Evolutionary conservation across 305 asterid genomes (phyloP), one percentile per base, ranked within the genome.

Genomic region (Petunia hybrid): DNA sequence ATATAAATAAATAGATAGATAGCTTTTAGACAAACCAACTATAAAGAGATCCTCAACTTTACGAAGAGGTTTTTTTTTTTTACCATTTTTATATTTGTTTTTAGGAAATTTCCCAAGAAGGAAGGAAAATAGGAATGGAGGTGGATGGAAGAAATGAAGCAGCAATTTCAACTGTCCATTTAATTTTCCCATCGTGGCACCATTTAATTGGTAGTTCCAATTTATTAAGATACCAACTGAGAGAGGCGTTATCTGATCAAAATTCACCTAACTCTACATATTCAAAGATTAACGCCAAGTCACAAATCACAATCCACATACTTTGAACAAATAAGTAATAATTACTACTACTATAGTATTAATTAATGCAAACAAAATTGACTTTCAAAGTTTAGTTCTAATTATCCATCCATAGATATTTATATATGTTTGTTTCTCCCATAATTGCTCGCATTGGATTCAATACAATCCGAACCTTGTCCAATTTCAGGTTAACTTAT

Each of bases 401-500:
- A 22, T 22, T 22, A 22, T 22, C 31, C 31, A 22, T 22, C 31
- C 31, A 22, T 22, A 22, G 31, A 22, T 22, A 22, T 48, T 13
- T 16, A 31, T 31, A 10, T 78, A 91, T 89, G 94, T 42, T 89
- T 36, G 80, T 76, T 56, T 76, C 85, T 67, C 68, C 41, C 36
- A 63, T 80, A 68, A 16, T 82, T 71, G 39, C 56, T 73, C 46
- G 77, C 65, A 13, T 85, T 79, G 81, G 81, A 76, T 63, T 84
- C 62, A 76, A 85, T 43, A 67, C 85, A 38, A 8, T 66, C 76
- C 82, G 61, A 43, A 82, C 75, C 12, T 86, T 87, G 80, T 80
- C 75, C 81, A 64, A 39, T 87, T 80, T 73, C 88, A 84, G 95
- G 92, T 87, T 83, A 76, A 61, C 39, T 55, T 74, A 10, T 16